Base-by-base conservation (phyloP, 495 filamentous ascomycete genomes). In the Penicillium lagena region DNA sequence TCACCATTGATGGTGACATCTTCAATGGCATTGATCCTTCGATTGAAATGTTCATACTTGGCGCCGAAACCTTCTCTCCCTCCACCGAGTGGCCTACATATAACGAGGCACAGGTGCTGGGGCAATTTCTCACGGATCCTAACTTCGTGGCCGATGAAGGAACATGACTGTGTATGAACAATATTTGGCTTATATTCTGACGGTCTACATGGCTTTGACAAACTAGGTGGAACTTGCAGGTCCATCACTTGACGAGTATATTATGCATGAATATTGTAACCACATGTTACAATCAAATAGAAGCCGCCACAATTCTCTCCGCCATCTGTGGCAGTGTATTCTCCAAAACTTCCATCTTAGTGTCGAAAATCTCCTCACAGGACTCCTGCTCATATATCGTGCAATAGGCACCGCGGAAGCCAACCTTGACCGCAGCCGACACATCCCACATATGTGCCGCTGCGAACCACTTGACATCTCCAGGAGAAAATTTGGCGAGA, bases 401-500 rank as follows among this genome's bases (percentile, higher is more conserved):
- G 3, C 37, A 11, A 34, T 4, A 11, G 42, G 13, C n/a, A 41
- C 11, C 40, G 12, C 27, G 12, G 45, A 51, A 66, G 60, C 60
- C 63, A 45, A 51, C 49, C 15, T 45, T 50, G 9, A 56, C 52
- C 9, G 63, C 60, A n/a, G 58, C 60, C 44, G 63, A 62, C 17
- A 62, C 63, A 51, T 66, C 63, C 63, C 63, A 66, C 58, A 61
- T 56, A 51, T 66, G 63, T 15, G 57, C 63, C 2, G 63, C 63
- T n/a, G 63, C 63, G 54, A 66, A 66, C 63, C 63, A 66, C 7
- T 58, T 55, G 27, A 43, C 47, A 37, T 45, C 56, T 8, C 56
- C 49, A 40, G 54, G 51, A 35, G 44, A 45, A 37, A 66, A 14
- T 35, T 41, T 47, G 27, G 55, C 54, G 36, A 62, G 42, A 31